Base-by-base conservation (phyloP, 179 eudicot species). In the Spergularia azorica region DNA sequence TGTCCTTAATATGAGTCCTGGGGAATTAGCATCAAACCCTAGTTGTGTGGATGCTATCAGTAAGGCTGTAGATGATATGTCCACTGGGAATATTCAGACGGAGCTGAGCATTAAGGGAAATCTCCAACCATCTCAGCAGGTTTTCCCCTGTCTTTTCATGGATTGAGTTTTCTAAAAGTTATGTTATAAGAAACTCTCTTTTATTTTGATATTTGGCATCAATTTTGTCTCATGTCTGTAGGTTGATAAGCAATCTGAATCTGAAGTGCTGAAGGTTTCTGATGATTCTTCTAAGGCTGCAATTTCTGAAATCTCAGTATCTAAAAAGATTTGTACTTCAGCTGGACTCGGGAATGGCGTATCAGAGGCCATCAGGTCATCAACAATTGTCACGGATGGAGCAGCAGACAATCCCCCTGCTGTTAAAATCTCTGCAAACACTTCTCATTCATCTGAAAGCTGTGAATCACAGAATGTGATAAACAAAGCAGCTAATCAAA, bases 51-150 rank as follows among this genome's bases (percentile, higher is more conserved):
- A 80, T 74, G 74, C 62, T 56, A 65, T 63, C 59, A 79, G 55
- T 63, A 72, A 58, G 73, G 86, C 80, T 69, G 70, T 63, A 32
- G 46, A 60, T 55, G 79, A 52, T 72, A 70, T 74, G 78, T 75
- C 86, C 68, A 14, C 63, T 63, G 83, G 70, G 66, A 87, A 88
- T 55, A 73, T 57, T 76, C 89, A 80, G 76, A 86, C 83, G 71
- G 74, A 80, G 74, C 63, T 60, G 10, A 80, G 70, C 73, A 81
- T 65, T 66, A 78, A 62, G 73, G 88, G 59, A 81, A 72, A 68
- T 41, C 48, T 71, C 66, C 81, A 78, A 50, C 72, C 80, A 56
- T 75, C 80, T 67, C 85, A 73, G 63, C 86, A 93, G 97, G 97
- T 91, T 80, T 70, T 56, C 9, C 73, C 71, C 56, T 51, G 32